Evolutionary conservation across 2,329 filamentous ascomycete genomes (phyloP), one percentile per base, ranked within the genome.

Genomic region (Mycosphaerelloides madeirae): DNA sequence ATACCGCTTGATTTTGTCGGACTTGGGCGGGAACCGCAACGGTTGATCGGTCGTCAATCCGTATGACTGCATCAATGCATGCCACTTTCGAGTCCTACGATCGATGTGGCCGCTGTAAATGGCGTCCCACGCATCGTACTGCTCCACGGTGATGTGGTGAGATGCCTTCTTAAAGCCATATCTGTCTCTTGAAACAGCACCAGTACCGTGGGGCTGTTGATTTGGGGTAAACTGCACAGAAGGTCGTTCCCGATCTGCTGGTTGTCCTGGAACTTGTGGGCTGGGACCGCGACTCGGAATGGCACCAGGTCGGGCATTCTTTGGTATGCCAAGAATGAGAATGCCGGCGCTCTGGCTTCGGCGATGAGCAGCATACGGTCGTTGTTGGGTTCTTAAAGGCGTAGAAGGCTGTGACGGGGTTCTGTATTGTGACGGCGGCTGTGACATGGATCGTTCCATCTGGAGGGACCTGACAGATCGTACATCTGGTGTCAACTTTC

Each of bases 101-200:
- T 79, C 78, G 31, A 94, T 73, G 61, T 93, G 90, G 29, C 83
- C 77, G 22, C 78, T 80, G 63, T 97, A 96, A 3, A 74, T 74
- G 13, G 70, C 69, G 55, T 89, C 81, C 91, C 91, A 97, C 1
- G 75, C 71, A 58, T 96, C 87, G 62, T 94, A 95, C 61, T 90
- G 78, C 46, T 84, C 76, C 15, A 83, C 69, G 1, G 78, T 85
- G 50, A 95, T 77, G 60, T 94, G 83, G 54, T 90, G 83, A 31
- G 83, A 91, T 29, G 80, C 78, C 65, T 96, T 97, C 54, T 88
- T 87, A 71, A 97, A 97, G 3, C 91, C 91, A 60, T 96, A 95
- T 13, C 87, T 79, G 64, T 96, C 90, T 42, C 89, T 81, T 29
- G 69, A 67, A 4, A 68, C 59, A 11, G 63, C 58, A 9, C 41